Conservation (phyloP, 306 rosid genomes). For the Vigna mungo region DNA sequence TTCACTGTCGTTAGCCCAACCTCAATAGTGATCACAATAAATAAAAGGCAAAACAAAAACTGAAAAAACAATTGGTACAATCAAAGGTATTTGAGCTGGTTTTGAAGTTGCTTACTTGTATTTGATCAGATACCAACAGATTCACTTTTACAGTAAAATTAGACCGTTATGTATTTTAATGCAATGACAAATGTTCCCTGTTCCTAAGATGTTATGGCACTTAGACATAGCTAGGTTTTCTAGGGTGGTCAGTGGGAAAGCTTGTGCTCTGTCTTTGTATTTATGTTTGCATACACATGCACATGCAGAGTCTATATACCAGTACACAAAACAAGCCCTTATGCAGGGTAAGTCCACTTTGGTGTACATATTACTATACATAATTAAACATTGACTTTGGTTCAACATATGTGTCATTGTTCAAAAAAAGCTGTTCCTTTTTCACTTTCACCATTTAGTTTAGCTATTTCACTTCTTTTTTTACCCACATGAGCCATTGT, state of each 20-base stretch:
- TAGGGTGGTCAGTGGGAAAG: background rate
- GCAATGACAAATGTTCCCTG: background rate
- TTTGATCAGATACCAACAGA: too few relatives aligned
- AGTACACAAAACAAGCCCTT: slow-evolving; percentile 1
- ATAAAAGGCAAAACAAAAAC: background rate
- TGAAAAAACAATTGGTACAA: background rate
- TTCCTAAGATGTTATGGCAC: background rate
- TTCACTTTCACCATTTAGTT: background rate
- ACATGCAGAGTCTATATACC: background rate
- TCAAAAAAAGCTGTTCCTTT: background rate
- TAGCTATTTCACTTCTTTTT: background rate
- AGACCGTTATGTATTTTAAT: background rate
- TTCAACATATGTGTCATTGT: background rate
- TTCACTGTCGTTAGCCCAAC: background rate
- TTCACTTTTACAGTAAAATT: background rate
- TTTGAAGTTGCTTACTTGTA: too few relatives aligned
- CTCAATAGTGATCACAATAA: background rate
- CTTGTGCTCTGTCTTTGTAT: background rate
- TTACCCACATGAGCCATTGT: too few relatives aligned
- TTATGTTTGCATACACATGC: background rate
- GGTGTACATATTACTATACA: background rate
- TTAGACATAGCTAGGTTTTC: background rate
- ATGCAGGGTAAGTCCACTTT: background rate
- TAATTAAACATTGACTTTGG: background rate
- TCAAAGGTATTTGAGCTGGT: too few relatives aligned